phyloP scores from a whole-genome alignment of 2,329 filamentous ascomycete genomes.

The Polytolypa hystricis region DNA sequence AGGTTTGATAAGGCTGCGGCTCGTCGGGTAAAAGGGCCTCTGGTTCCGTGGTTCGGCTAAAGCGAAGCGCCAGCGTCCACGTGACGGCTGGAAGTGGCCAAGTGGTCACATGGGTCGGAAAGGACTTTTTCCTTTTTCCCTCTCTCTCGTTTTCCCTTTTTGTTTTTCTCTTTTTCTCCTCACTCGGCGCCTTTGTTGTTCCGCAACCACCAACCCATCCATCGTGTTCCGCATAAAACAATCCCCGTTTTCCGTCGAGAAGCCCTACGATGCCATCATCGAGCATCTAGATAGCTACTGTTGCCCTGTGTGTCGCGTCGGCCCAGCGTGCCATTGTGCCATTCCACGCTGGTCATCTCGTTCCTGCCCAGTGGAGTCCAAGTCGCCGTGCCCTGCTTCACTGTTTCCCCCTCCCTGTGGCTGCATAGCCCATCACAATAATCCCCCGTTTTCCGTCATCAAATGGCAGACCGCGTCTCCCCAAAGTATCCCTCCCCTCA shows the following conservation, averaged over 20 bases:
- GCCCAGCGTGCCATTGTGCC: constrained; percentile 4
- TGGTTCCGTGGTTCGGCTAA: too few relatives aligned
- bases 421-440: constrained; percentile 2
- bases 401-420: constrained; percentile 1
- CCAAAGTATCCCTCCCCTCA: constrained; percentile 5
- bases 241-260: constrained; percentile 14
- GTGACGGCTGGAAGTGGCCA: too few relatives aligned
- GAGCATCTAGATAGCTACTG: neutral
- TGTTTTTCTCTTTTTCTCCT: too few relatives aligned
- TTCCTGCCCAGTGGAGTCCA: neutral
- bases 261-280: constrained; percentile 11
- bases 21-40: too few relatives aligned
- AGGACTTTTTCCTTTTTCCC: too few relatives aligned
- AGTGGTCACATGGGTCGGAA: too few relatives aligned
- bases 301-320: neutral
- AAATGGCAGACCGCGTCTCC: constrained; percentile 11
- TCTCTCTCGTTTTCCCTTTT: too few relatives aligned
- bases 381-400: neutral
- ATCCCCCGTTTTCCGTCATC: neutral
- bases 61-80: too few relatives aligned
- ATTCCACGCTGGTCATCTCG: constrained; percentile 6
- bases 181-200: too few relatives aligned
- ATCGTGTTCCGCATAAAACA: constrained; percentile 18
- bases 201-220: too few relatives aligned
- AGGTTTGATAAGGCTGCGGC: too few relatives aligned